Evolutionary conservation across 2,329 filamentous ascomycete species (phyloP), one percentile per base, ranked within the genome.

Genomic region (Ophiosphaerella narmari): DNA sequence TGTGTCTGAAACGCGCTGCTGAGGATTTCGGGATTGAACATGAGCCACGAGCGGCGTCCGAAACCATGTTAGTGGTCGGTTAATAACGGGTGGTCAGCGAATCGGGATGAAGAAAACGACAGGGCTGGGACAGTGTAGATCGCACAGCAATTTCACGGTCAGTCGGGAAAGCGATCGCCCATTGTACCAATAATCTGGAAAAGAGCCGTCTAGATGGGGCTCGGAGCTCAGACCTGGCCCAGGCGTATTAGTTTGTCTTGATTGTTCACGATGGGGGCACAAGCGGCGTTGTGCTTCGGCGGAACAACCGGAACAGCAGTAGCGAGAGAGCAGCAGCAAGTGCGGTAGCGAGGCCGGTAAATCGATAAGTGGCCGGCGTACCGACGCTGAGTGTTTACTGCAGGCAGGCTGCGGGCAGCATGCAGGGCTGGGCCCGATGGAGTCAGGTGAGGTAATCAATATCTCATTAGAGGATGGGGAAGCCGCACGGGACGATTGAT

Each of bases 71-170:
- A 13, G 18, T 33, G 16, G 40, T 14, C 18, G 31, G 26, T 42
- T 13, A 21, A 43, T 43, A 23, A 16, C 33, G 32, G 9, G 21
- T 18, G 16, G 24, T 32, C 35, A 26, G 39, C 54, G 43, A 58
- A 59, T 60, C 18, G 33, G 52, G 43, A 23, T 14, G n/a, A 24
- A 21, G 14, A 4, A 26, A 39, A 29, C 42, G 36, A 37, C 56
- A 59, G 55, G 57, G 54, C 56, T 57, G 53, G 52, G 34, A 48
- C 49, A 54, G 49, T 36, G 52, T 38, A 56, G 57, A 62, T 62
- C 56, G 56, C 57, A 44, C 39, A 39, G 53, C 49, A 60, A 64
- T 64, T 59, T 64, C 52, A 46, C 48, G 52, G 51, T 49, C 53
- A 53, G 52, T 43, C 45, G 46, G 48, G 47, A 50, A 53, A 49